Conservation (phyloP, 345 rosid genomes). For the Laguncularia racemosa region DNA sequence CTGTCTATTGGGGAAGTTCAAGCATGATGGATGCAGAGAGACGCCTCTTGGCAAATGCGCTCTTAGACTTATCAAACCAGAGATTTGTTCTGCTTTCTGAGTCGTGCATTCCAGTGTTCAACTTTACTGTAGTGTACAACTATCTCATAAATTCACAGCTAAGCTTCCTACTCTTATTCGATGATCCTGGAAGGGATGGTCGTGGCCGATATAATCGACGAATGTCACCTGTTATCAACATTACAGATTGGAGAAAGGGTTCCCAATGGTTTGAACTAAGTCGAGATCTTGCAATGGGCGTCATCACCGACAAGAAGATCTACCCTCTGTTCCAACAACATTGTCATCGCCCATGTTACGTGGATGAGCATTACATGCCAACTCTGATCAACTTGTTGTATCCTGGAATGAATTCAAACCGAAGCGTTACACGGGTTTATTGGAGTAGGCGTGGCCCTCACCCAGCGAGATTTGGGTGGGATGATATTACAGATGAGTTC, state of each 20-base stretch:
- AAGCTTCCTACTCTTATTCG: constrained; percentile 1
- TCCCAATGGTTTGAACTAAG: constrained; percentile 8
- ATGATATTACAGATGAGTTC: constrained; percentile 5
- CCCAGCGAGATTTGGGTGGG: background rate
- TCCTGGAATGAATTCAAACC: background rate
- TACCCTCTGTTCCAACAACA: constrained; percentile 1
- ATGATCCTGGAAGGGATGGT: constrained; percentile 2
- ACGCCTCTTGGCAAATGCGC: constrained; percentile 6
- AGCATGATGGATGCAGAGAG: constrained; percentile 11
- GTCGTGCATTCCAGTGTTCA: constrained; percentile 8
- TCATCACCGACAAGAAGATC: background rate
- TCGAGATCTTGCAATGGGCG: constrained; percentile 3
- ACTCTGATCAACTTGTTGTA: background rate
- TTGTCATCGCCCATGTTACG: constrained; percentile 1
- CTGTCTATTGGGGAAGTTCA: background rate
- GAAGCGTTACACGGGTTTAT: constrained; percentile 7
- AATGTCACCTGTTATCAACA: background rate
- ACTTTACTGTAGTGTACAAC: background rate
- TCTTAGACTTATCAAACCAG: constrained; percentile 6
- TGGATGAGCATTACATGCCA: constrained; percentile 8
- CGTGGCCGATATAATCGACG: background rate
- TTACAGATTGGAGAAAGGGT: constrained; percentile 6
- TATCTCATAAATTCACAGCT: background rate
- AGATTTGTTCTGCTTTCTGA: constrained; percentile 5
- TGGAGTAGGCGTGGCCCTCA: constrained; percentile 6